phyloP scores from a whole-genome alignment of 192 early-diverging fungal species.

The Helicostylum pulchrum region DNA sequence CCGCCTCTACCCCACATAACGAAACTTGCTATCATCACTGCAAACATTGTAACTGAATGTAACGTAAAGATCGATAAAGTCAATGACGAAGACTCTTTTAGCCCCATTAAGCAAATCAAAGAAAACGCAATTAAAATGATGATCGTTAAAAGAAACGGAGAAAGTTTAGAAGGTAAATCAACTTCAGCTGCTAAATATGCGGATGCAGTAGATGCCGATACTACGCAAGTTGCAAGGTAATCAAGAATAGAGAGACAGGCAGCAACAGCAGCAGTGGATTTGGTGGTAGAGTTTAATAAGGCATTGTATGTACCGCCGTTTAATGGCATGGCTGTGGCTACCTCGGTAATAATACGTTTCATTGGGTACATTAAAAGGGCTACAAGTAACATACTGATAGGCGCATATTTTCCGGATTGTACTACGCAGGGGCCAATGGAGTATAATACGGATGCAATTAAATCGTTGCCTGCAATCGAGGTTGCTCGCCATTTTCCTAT shows the following conservation, averaged over 20 bases:
- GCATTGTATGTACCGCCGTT: conserved; percentile 55
- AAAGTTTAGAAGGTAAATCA: conserved; percentile 24
- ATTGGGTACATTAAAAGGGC: conserved; percentile 46
- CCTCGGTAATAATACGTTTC: conserved; percentile 52
- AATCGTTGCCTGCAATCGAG: conserved; percentile 51
- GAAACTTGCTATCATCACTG: conserved; percentile 41
- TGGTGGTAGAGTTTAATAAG: conserved; percentile 46
- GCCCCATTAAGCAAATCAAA: conserved; percentile 43
- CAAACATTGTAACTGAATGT: conserved; percentile 44
- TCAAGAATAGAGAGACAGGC: conserved; percentile 47
- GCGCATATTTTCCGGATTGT: conserved; percentile 52
- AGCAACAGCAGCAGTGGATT: conserved; percentile 46
- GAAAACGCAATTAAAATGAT: conserved; percentile 46
- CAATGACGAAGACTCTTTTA: conserved; percentile 49
- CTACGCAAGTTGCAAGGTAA: conserved; percentile 51
- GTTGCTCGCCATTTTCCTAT: conserved; percentile 42
- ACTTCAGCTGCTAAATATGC: conserved; percentile 46
- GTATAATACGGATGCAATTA: conserved; percentile 54
- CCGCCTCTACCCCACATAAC: conserved; percentile 41
- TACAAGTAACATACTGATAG: conserved; percentile 51
- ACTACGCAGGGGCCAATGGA: conserved; percentile 41
- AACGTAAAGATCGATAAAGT: conserved; percentile 44
- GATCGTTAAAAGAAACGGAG: conserved; percentile 43
- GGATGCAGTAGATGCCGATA: conserved; percentile 50
- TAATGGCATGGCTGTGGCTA: conserved; percentile 46